Conservation (phyloP, 2,329 filamentous ascomycete species). For the Aureobasidium sp. region DNA sequence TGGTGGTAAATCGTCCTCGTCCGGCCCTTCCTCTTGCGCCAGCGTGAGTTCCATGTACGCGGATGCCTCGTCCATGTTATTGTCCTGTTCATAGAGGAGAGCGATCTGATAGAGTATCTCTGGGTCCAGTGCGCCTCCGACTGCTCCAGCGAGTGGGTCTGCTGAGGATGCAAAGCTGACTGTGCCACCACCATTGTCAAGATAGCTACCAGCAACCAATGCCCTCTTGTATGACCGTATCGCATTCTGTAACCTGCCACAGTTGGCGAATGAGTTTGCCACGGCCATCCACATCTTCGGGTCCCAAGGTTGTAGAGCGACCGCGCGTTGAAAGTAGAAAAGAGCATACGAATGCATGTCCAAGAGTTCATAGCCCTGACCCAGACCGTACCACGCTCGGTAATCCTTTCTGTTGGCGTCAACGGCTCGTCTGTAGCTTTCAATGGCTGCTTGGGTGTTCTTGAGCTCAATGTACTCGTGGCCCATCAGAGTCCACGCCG, state of each 20-base stretch:
- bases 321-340: slow-evolving; percentile 96
- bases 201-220: slow-evolving; percentile 78
- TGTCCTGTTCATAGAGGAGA: slow-evolving; percentile 74
- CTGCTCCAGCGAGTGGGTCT: slow-evolving; percentile 41
- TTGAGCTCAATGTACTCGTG: slow-evolving; percentile 99
- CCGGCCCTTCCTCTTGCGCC: slow-evolving; percentile 74
- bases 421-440: slow-evolving; percentile 90
- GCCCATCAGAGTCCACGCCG: slow-evolving; percentile 97
- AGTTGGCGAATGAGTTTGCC: slow-evolving; percentile 82
- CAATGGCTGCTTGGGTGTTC: slow-evolving; percentile 95
- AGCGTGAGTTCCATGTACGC: slow-evolving; percentile 95
- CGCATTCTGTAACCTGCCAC: slow-evolving; percentile 77
- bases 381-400: slow-evolving; percentile 93
- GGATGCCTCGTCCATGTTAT: slow-evolving; percentile 71
- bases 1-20: slow-evolving; percentile 28
- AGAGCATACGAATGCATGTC: slow-evolving; percentile 97
- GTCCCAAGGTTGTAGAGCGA: slow-evolving; percentile 87
- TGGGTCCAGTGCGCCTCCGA: slow-evolving; percentile 65
- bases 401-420: slow-evolving; percentile 96
- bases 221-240: slow-evolving; percentile 95
- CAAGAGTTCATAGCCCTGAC: slow-evolving; percentile 93
- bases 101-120: slow-evolving; percentile 89
- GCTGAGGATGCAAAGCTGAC: slow-evolving; percentile 43
- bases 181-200: slow-evolving; percentile 56
- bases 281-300: slow-evolving; percentile 99